These are phyloP conservation scores for Colletotrichum zoysiae DNA, from an alignment of 2,329 filamentous ascomycete species.

Conservation along the genomic window DNA sequence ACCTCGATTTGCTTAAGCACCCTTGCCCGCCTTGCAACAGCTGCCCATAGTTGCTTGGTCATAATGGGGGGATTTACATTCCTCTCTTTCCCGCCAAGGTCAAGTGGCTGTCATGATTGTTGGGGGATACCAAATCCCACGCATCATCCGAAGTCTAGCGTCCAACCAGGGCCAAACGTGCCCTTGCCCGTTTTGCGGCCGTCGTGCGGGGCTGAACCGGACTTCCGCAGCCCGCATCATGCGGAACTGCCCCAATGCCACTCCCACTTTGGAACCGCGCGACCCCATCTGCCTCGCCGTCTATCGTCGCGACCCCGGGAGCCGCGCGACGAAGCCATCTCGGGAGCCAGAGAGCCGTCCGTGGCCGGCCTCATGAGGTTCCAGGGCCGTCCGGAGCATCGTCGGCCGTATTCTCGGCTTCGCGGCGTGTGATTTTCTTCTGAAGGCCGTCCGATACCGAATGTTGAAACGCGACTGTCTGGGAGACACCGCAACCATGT, in stretches of 20 bases:
- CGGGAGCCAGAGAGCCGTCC: slow-evolving; percentile 58
- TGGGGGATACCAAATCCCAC: neutral
- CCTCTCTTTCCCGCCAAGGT: too few relatives aligned
- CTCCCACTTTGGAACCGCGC: slow-evolving; percentile 59
- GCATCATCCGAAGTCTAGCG: slow-evolving; percentile 67
- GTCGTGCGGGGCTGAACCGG: slow-evolving; percentile 62
- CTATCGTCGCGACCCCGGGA: slow-evolving; percentile 58
- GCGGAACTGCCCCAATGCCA: slow-evolving; percentile 52
- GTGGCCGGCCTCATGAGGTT: slow-evolving; percentile 50
- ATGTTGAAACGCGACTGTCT: neutral
- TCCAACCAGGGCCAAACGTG: slow-evolving; percentile 60
- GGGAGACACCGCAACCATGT: neutral
- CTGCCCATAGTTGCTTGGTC: too few relatives aligned
- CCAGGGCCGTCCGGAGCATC: slow-evolving; percentile 48
- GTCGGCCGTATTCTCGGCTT: slow-evolving; percentile 22
- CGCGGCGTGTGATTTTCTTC: neutral
- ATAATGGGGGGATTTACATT: too few relatives aligned
- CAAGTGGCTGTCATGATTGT: neutral
- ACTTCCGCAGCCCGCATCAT: slow-evolving; percentile 65
- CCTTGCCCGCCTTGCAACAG: too few relatives aligned
- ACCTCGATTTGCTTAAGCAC: too few relatives aligned
- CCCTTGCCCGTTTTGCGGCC: slow-evolving; percentile 70
- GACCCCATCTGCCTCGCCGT: slow-evolving; percentile 61
- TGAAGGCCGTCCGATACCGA: slow-evolving; percentile 43
- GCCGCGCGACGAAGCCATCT: slow-evolving; percentile 61